These are phyloP conservation scores for Aspergillus nidulans DNA, from an alignment of 495 filamentous ascomycete species.

Conservation along the genomic window DNA sequence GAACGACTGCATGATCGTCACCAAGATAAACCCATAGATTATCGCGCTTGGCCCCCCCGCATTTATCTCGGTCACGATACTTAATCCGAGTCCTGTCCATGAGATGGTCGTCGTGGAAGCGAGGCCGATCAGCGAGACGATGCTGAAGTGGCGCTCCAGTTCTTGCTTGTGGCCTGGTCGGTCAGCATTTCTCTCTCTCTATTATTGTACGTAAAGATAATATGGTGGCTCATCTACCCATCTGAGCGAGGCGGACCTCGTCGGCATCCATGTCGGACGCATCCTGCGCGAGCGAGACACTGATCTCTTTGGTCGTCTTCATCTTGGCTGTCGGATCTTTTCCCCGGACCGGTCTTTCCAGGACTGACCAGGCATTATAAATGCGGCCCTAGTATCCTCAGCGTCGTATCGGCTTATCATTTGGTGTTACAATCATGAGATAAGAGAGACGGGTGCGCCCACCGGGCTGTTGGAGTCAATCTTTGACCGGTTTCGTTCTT, in stretches of 20 bases:
- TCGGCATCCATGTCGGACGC: constrained; percentile 1
- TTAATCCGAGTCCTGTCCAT: constrained; percentile 52
- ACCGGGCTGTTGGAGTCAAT: background rate
- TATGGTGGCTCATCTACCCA: background rate
- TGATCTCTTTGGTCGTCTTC: background rate
- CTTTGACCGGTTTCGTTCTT: background rate
- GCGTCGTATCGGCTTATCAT: background rate
- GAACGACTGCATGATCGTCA: constrained; percentile 1
- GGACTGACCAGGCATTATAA: background rate
- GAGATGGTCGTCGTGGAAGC: constrained; percentile 55
- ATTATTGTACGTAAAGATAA: background rate
- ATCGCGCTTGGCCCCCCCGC: constrained; percentile 6
- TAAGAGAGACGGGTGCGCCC: background rate
- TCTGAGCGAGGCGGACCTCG: constrained; percentile 8
- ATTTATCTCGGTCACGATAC: constrained; percentile 7
- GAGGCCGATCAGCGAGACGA: constrained; percentile 53
- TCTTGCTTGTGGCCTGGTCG: constrained; percentile 50
- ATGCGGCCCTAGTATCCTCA: background rate
- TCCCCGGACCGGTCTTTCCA: background rate
- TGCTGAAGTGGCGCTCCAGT: constrained; percentile 56
- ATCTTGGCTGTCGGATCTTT: background rate
- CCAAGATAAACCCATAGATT: constrained; percentile 8
- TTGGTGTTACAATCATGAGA: background rate
- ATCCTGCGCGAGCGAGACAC: background rate
- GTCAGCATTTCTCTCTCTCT: background rate